Evolutionary conservation across 148 eudicot genomes (phyloP), one percentile per base, ranked within the genome.

Genomic region (Rhododendron vialii): DNA sequence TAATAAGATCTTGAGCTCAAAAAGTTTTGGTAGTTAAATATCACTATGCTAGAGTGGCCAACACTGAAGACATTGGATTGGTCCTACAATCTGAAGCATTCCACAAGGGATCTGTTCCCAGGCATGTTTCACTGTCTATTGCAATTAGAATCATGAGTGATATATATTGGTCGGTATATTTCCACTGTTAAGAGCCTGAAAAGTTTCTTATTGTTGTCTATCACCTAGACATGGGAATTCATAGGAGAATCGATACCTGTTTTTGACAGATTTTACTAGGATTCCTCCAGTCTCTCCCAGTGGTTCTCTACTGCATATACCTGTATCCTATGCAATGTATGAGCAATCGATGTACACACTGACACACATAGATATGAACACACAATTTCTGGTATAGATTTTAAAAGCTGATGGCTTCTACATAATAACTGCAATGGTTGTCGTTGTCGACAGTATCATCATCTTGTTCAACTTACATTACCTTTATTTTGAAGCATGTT

Each of bases 161-260:
- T 35, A 9, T 38, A 12, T 61, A 20, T 14, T n/a, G 63, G 5
- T 26, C 82, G 4, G 69, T 22, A 63, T 63, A 63, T 63, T 57
- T 11, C 7, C 17, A 11, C 7, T 65, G 30, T 20, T 45, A 57
- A 18, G 63, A 57, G 63, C 24, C 63, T 57, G 24, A 57, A 57
- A 57, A 5, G 24, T 5, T 17, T 57, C 63, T 57, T 20, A 57
- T 12, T 26, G 22, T 38, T 13, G 78, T 13, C 55, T 26, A 67
- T 3, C 24, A 83, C 35, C 18, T 41, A 35, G 45, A 22, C 5
- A 81, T 57, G 14, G 76, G 53, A 61, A 61, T 63, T 82, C 4
- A 26, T 9, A 69, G 36, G 73, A 83, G 78, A 69, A 83, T 83
- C 61, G 17, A 47, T 83, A 43, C 85, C 85, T 26, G 17, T 45